Evolutionary conservation across 306 rosid species (phyloP), one percentile per base, ranked within the genome.

Genomic region (Corylus heterophylla): DNA sequence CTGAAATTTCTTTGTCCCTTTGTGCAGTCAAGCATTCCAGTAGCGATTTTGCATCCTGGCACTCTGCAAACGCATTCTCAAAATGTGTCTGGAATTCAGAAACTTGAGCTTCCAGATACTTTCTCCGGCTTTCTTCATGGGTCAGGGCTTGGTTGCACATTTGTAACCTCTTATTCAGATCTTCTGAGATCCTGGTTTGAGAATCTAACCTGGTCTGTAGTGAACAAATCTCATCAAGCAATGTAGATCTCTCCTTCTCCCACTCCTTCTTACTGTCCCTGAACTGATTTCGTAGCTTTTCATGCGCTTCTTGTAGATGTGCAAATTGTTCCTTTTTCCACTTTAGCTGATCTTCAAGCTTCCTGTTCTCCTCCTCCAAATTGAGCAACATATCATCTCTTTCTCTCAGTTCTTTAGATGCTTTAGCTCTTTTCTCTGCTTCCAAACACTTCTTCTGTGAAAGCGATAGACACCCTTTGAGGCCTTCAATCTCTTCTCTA

Each of bases 261-360:
- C 88, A 86, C 51, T 94, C 93, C 71, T 91, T 88, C 86, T 88
- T 77, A 73, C 84, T 76, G 68, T 67, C 79, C 88, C 51, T 88
- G 77, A 88, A 84, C 67, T 88, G 82, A 31, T 76, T 85, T 47
- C 69, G 71, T 20, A 81, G 82, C 77, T 89, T 90, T 16, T 85
- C 82, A 74, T 88, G 88, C 27, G 97, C 95, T 75, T 92, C 95
- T 82, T 91, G 90, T 7, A 89, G 82, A 81, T 94, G 94, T 25
- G 67, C 81, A 81, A 94, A 89, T 64, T 94, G 97, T 83, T 94
- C 97, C 79, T 76, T 89, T 84, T 91, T 92, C 98, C 95, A 92
- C 81, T 92, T 91, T 39, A 94, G 73, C 80, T 89, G 88, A 66
- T 94, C 97, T 88, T 81, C 85, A 73, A 88, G 52, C 79, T 88